These are phyloP conservation scores for Coemansia guatemalensis DNA, from an alignment of 192 early-diverging fungal species.

Conservation along the genomic window DNA sequence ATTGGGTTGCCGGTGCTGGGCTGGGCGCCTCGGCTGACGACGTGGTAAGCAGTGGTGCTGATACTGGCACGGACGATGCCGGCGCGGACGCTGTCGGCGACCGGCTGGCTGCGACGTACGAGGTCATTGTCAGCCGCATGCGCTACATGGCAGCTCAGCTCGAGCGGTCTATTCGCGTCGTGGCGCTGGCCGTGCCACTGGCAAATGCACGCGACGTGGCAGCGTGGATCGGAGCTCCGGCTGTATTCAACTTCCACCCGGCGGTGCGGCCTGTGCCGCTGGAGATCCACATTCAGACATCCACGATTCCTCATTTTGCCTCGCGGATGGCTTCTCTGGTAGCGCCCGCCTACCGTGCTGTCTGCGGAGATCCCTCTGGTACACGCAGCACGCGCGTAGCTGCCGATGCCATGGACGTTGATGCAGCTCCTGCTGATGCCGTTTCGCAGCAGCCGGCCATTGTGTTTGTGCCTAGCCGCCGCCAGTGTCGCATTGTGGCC, in stretches of 20 bases:
- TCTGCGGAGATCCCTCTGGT: slow-evolving; percentile 9
- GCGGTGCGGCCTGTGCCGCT: slow-evolving; percentile 90
- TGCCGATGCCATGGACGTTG: slow-evolving; percentile 10
- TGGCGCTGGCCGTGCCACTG: slow-evolving; percentile 84
- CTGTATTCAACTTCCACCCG: slow-evolving; percentile 95
- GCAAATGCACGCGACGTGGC: slow-evolving; percentile 98
- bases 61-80: slow-evolving; percentile 90
- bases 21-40: slow-evolving; percentile 68
- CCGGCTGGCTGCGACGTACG: slow-evolving; percentile 78
- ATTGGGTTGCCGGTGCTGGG: slow-evolving; percentile 85
- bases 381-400: slow-evolving; percentile 8
- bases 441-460: slow-evolving; percentile 63
- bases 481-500: slow-evolving; percentile 86
- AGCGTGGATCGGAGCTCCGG: slow-evolving; percentile 91
- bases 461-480: slow-evolving; percentile 90
- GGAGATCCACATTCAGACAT: slow-evolving; percentile 94
- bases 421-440: background rate
- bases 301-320: slow-evolving; percentile 88
- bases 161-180: slow-evolving; percentile 83
- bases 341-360: slow-evolving; percentile 60
- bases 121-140: slow-evolving; percentile 93
- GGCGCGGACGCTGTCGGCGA: slow-evolving; percentile 57
- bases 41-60: slow-evolving; percentile 66
- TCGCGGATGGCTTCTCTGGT: slow-evolving; percentile 94
- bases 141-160: slow-evolving; percentile 84